phyloP scores from a whole-genome alignment of 345 rosid genomes.

The Rhodamnia rubescens region DNA sequence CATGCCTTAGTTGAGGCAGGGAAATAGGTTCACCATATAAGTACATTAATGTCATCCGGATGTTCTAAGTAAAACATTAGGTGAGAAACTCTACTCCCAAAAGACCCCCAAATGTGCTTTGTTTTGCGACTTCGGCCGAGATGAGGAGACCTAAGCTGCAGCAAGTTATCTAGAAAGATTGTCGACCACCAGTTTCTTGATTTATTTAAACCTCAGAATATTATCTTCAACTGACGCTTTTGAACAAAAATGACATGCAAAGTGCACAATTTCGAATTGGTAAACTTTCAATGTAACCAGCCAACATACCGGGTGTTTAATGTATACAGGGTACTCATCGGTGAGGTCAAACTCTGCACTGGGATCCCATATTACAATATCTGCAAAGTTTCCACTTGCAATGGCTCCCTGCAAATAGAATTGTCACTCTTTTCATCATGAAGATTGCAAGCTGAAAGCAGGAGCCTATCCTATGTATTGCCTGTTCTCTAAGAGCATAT shows the following conservation, averaged over 20 bases:
- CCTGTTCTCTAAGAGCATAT: neutral
- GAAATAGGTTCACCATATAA: neutral
- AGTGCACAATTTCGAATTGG: neutral
- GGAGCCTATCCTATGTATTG: neutral
- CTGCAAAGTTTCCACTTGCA: conserved; percentile 70
- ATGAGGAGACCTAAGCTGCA: neutral
- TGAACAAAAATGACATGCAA: neutral
- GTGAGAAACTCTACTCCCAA: neutral
- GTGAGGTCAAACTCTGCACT: conserved; percentile 49
- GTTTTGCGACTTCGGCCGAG: neutral
- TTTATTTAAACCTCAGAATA: neutral
- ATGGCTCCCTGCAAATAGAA: conserved; percentile 51
- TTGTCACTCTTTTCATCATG: neutral
- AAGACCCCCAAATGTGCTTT: neutral
- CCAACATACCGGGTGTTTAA: conserved; percentile 66
- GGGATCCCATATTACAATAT: conserved; percentile 81
- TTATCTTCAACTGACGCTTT: neutral
- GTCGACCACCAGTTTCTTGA: neutral
- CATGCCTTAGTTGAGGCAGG: neutral
- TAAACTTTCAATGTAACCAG: neutral
- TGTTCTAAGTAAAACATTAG: neutral
- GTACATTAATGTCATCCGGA: neutral
- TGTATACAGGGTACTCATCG: conserved; percentile 45
- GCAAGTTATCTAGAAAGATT: neutral
- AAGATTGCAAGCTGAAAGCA: neutral